phyloP scores from a whole-genome alignment of 106 monocot species.

The Xerophyta viscosa region DNA sequence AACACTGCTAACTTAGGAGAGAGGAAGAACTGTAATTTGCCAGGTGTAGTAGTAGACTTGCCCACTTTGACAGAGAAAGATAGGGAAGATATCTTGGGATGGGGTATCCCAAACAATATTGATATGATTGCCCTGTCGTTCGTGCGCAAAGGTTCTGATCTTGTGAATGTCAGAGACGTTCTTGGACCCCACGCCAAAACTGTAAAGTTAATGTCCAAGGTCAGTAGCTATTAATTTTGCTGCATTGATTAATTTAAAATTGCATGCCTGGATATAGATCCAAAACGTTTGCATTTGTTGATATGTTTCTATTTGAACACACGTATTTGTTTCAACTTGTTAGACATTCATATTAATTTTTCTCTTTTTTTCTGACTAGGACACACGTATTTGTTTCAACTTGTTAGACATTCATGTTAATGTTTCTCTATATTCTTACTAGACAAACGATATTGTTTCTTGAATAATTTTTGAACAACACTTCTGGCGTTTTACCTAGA shows the following conservation, averaged over 20 bases:
- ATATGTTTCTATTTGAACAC: background rate
- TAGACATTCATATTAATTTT: too few species aligned
- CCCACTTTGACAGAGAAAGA: slow-evolving; percentile 89
- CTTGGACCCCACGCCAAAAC: slow-evolving; percentile 69
- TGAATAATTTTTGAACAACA: too few species aligned
- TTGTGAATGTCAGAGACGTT: slow-evolving; percentile 69
- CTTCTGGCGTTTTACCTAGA: too few species aligned
- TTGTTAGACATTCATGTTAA: too few species aligned
- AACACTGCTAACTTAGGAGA: slow-evolving; percentile 73
- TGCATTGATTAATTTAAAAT: too few species aligned
- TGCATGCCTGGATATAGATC: background rate
- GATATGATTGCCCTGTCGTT: slow-evolving; percentile 94
- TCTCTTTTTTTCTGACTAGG: too few species aligned
- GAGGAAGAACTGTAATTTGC: slow-evolving; percentile 91
- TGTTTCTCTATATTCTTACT: too few species aligned
- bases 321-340: background rate
- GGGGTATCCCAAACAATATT: slow-evolving; percentile 90
- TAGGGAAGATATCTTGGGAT: slow-evolving; percentile 70
- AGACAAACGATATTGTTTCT: too few species aligned
- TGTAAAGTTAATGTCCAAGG: slow-evolving; percentile 91
- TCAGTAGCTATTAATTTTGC: too few species aligned
- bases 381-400: too few species aligned
- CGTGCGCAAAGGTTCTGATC: slow-evolving; percentile 88
- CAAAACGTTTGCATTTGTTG: too few species aligned
- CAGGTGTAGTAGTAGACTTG: slow-evolving; percentile 85